phyloP scores from a whole-genome alignment of 2,329 filamentous ascomycete species.

The Penicillium sp. region DNA sequence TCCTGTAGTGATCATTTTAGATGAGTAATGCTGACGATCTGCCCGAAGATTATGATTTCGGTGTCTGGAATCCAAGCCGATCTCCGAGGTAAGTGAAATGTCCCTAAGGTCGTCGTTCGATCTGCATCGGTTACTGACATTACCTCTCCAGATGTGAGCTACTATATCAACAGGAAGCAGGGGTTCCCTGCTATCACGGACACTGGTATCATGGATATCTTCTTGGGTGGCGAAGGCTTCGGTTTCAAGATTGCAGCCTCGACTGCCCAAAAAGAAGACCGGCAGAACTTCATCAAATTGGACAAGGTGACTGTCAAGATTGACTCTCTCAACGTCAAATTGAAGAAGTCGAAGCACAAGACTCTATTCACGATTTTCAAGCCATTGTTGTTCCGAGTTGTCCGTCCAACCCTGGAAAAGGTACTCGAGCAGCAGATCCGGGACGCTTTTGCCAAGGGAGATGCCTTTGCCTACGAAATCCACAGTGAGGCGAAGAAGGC shows the following conservation, averaged over 20 bases:
- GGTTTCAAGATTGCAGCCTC: slow-evolving; percentile 86
- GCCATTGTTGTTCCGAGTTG: slow-evolving; percentile 71
- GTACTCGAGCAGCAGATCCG: slow-evolving; percentile 81
- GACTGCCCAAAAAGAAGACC: slow-evolving; percentile 65
- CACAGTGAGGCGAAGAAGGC: slow-evolving; percentile 74
- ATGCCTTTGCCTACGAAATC: slow-evolving; percentile 63
- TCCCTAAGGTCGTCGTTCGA: too few species aligned
- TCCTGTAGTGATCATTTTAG: too few species aligned
- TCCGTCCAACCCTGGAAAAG: slow-evolving; percentile 78
- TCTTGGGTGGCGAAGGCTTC: slow-evolving; percentile 77
- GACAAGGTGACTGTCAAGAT: slow-evolving; percentile 78
- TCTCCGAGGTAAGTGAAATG: too few species aligned
- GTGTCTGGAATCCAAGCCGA: slow-evolving; percentile 90
- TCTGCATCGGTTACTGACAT: too few species aligned
- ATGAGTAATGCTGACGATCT: too few species aligned
- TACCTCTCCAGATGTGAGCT: too few species aligned
- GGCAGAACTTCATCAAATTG: slow-evolving; percentile 84
- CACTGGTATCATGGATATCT: slow-evolving; percentile 77
- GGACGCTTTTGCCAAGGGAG: slow-evolving; percentile 67
- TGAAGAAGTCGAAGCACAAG: slow-evolving; percentile 94
- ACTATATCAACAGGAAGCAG: slow-evolving; percentile 89
- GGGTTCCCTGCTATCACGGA: slow-evolving; percentile 89
- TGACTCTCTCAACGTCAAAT: slow-evolving; percentile 72
- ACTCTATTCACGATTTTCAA: slow-evolving; percentile 77
- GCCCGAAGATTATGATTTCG: slow-evolving; percentile 70